phyloP scores from a whole-genome alignment of 768 basidiomycete species.

The Lentinula lateritia region DNA sequence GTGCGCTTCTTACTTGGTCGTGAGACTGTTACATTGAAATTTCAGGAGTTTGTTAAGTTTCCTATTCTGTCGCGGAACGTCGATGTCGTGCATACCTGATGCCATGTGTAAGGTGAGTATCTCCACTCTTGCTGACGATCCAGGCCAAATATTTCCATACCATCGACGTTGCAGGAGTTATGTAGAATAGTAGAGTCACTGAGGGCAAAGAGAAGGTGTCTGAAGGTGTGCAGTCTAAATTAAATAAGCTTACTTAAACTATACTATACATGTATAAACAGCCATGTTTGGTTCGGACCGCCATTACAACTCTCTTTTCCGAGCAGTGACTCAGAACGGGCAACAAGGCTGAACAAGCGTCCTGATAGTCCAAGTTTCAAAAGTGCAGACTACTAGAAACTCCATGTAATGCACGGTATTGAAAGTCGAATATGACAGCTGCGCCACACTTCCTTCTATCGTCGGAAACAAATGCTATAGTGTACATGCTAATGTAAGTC shows the following conservation, averaged over 20 bases:
- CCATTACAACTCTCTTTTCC: not conserved
- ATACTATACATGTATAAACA: not conserved
- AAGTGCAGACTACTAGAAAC: too few relatives aligned
- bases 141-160: not conserved
- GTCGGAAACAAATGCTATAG: not conserved
- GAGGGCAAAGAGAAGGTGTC: not conserved
- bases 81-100: conserved; percentile 50
- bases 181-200: not conserved
- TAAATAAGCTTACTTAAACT: not conserved
- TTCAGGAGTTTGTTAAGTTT: conserved; percentile 9
- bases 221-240: not conserved
- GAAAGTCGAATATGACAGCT: too few relatives aligned
- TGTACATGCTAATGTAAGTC: not conserved
- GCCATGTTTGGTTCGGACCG: not conserved
- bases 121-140: conserved; percentile 1
- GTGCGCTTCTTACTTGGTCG: conserved; percentile 59
- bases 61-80: not conserved
- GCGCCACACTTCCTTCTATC: too few relatives aligned
- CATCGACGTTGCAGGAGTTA: not conserved
- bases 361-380: too few relatives aligned
- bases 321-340: too few relatives aligned
- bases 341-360: too few relatives aligned
- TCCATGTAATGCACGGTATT: too few relatives aligned
- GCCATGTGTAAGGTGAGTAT: conserved; percentile 63
- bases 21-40: conserved; percentile 52